phyloP scores from a whole-genome alignment of 2,329 filamentous ascomycete genomes.

The Magnaporthiopsis rhizophila region DNA sequence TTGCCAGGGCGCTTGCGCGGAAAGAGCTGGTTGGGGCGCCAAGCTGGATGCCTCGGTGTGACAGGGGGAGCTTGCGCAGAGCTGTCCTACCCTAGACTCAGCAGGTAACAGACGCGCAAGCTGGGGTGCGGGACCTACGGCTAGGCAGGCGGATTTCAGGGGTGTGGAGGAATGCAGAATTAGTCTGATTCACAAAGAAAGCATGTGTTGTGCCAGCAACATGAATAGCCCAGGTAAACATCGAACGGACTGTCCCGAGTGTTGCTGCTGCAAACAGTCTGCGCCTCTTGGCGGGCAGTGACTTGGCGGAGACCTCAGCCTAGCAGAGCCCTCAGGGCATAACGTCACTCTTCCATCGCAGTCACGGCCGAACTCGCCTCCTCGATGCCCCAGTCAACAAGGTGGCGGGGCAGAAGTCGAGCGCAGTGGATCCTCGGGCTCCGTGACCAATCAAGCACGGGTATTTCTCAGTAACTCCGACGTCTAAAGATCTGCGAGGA shows the following conservation, averaged over 20 bases:
- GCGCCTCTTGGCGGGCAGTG: background rate
- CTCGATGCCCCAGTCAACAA: background rate
- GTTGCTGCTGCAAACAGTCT: background rate
- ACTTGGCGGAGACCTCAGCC: background rate
- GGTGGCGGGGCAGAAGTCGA: background rate
- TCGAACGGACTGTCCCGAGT: background rate
- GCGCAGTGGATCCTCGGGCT: background rate
- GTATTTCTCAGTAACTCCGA: background rate
- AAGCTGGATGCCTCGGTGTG: background rate
- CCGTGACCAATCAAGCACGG: background rate
- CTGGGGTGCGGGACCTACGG: too few species aligned
- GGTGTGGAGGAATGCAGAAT: background rate
- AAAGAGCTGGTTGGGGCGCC: too few species aligned
- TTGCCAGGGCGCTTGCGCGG: background rate
- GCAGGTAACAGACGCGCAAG: background rate
- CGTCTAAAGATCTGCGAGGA: too few species aligned
- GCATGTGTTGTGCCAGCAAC: background rate
- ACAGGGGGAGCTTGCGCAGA: background rate
- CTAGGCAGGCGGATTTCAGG: background rate
- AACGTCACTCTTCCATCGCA: background rate
- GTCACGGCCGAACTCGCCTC: background rate
- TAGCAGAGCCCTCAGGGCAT: background rate
- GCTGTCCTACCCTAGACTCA: background rate
- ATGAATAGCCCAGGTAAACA: background rate
- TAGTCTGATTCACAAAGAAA: background rate